Conservation (phyloP, 306 rosid species). For the Hylodesmum podocarpum region DNA sequence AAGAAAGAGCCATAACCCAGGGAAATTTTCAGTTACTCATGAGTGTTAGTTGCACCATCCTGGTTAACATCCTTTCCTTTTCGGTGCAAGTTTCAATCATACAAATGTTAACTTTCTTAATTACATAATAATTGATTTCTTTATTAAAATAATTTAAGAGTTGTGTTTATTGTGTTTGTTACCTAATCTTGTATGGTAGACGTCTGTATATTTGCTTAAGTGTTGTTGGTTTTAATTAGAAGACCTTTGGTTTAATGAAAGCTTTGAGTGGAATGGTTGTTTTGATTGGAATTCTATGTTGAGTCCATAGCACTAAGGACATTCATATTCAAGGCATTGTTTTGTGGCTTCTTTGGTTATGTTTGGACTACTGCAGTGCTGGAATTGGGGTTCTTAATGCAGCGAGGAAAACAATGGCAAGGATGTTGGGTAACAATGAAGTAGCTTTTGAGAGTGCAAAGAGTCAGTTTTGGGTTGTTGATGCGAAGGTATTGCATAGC, state of each 20-base stretch:
- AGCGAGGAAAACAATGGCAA: conserved; percentile 97
- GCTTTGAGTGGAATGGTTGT: neutral
- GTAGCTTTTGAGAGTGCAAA: conserved; percentile 79
- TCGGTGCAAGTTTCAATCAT: neutral
- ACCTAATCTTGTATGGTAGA: neutral
- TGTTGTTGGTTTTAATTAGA: neutral
- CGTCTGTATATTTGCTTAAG: neutral
- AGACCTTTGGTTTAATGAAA: conserved; percentile 14
- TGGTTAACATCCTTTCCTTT: neutral
- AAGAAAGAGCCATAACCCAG: neutral
- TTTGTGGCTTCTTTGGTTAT: conserved; percentile 28
- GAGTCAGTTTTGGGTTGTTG: conserved; percentile 98
- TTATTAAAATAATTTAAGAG: neutral
- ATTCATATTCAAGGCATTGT: conserved; percentile 17
- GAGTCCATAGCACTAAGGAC: conserved; percentile 7
- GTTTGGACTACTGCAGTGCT: conserved; percentile 70
- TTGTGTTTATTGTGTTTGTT: neutral
- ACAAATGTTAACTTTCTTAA: neutral
- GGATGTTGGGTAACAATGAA: conserved; percentile 96
- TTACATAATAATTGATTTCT: neutral
- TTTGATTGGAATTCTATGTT: conserved; percentile 12
- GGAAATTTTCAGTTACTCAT: neutral
- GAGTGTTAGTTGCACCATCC: neutral
- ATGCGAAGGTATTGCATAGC: conserved; percentile 64
- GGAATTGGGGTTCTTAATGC: conserved; percentile 95